These are phyloP conservation scores for Pulicaria dysenterica DNA, from an alignment of 129 eudicot genomes.

Conservation along the genomic window DNA sequence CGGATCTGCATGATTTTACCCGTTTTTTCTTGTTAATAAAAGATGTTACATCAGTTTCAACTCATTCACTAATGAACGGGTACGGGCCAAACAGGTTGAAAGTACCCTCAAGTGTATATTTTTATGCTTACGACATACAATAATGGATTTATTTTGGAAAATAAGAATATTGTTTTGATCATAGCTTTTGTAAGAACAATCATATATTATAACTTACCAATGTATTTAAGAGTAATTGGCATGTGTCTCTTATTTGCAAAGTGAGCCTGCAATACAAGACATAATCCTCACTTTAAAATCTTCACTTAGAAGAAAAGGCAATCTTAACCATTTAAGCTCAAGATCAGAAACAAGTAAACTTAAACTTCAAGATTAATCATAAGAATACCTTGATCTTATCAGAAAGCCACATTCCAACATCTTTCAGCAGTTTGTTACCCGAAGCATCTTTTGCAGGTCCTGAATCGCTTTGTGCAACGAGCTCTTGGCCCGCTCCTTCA, in stretches of 20 bases:
- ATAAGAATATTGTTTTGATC: not conserved
- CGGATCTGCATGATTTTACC: slow-evolving; percentile 59
- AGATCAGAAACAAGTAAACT: slow-evolving; percentile 34
- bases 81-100: not conserved
- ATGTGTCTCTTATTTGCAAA: slow-evolving; percentile 39
- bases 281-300: not conserved
- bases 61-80: not conserved
- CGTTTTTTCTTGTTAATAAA: slow-evolving; percentile 27
- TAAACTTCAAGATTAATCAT: slow-evolving; percentile 21
- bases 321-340: not conserved
- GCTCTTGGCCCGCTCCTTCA: slow-evolving; percentile 94
- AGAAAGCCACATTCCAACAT: slow-evolving; percentile 91
- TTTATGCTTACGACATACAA: too few relatives aligned
- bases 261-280: slow-evolving; percentile 52
- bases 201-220: slow-evolving; percentile 27
- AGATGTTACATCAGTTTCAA: not conserved
- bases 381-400: slow-evolving; percentile 72
- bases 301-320: not conserved
- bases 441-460: slow-evolving; percentile 72
- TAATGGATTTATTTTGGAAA: not conserved
- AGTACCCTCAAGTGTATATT: not conserved
- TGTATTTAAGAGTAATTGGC: slow-evolving; percentile 73
- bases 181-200: too few relatives aligned
- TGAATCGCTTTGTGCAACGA: slow-evolving; percentile 51
- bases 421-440: slow-evolving; percentile 79